Base-by-base conservation (phyloP, 345 rosid species). In the Brassica napus region DNA sequence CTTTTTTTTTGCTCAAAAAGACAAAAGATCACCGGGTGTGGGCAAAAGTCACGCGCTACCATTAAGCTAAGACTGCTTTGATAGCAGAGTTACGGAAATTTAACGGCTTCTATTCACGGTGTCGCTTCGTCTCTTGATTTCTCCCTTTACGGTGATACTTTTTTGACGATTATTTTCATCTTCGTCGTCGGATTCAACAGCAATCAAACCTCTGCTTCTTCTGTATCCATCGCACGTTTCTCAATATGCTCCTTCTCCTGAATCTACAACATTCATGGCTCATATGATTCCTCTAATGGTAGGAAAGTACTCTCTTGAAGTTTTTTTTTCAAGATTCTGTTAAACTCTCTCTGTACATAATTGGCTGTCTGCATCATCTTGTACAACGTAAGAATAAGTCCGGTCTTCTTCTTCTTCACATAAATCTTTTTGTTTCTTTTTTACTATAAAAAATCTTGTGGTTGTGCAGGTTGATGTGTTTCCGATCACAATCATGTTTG, bases 401-500 rank as follows among this genome's bases (percentile, higher is more conserved):
- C 9, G 3, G 2, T 68, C 68, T 18, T 31, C 69, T 16, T 69
- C 69, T 14, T 60, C 54, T 30, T 35, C 39, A 52, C 35, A 31
- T 11, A 64, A 24, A 18, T 18, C 18, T 54, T 4, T 28, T 55
- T 39, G 21, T 28, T 28, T 12, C 24, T 15, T 37, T 37, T 34
- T 55, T 55, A 18, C 18, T 18, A 18, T 18, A 18, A 18, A 18
- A 18, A 18, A 23, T 59, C n/a, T 24, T 55, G 8, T 63, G 49
- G 10, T 55, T 26, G 9, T 10, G 16, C 63, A 92, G 98, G 97
- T 94, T 26, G 80, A 92, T 67, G 98, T 90, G 30, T 92, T 88
- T 75, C 94, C 98, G 26, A 94, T 92, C 67, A 88, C 92, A 21
- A 88, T 90, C 11, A 94, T 92, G 97, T 92, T 94, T 32, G 97